phyloP scores from a whole-genome alignment of 495 filamentous ascomycete genomes.

The Xylaria curta region DNA sequence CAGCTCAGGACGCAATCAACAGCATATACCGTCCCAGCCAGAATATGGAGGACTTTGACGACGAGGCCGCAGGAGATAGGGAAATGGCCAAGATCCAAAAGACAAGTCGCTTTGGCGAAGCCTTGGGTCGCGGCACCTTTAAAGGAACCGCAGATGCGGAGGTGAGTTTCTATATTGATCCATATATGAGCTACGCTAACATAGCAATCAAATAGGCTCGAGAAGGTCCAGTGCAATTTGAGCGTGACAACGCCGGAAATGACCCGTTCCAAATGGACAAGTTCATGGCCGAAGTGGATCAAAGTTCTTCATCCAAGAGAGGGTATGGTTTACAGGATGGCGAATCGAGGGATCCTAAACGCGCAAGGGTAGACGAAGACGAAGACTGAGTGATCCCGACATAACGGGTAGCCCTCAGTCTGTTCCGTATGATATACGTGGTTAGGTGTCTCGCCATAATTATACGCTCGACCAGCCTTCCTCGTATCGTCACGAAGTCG shows the following conservation, averaged over 20 bases:
- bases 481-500: not conserved
- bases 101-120: conserved; percentile 78
- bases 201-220: conserved; percentile 58
- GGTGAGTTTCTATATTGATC: conserved; percentile 53
- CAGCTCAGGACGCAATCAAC: conserved; percentile 92
- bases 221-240: conserved; percentile 96
- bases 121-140: conserved; percentile 88
- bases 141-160: conserved; percentile 88
- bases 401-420: not conserved
- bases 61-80: conserved; percentile 77
- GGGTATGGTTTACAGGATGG: conserved; percentile 85
- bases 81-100: conserved; percentile 90
- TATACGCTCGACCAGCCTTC: not conserved
- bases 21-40: conserved; percentile 89
- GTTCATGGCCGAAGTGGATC: conserved; percentile 81
- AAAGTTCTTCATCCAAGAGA: conserved; percentile 69
- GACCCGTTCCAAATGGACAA: conserved; percentile 94
- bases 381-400: conserved; percentile 42
- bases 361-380: conserved; percentile 82
- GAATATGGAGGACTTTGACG: conserved; percentile 72
- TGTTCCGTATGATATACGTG: not conserved
- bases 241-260: conserved; percentile 74
- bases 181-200: conserved; percentile 41
- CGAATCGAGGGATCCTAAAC: conserved; percentile 72
- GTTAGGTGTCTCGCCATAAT: not conserved